Conservation (phyloP, 1,139 yeast species). For the Suhomyces coccinellae region DNA sequence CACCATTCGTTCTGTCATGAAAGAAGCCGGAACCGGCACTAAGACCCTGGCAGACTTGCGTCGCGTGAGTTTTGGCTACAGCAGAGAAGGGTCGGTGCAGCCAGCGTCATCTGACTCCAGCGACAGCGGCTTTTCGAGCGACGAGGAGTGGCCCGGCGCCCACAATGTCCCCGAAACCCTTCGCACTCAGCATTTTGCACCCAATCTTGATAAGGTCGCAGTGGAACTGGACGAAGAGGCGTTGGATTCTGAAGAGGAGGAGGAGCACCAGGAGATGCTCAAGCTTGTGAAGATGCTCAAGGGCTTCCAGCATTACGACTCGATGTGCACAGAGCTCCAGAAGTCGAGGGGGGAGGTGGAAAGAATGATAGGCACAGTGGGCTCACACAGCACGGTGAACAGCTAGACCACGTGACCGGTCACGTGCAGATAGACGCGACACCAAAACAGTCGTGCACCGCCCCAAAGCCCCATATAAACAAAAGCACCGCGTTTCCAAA, state of each 20-base stretch:
- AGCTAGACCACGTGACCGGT: conserved; percentile 20
- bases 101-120: conserved; percentile 1
- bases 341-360: conserved; percentile 59
- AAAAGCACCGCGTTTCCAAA: conserved; percentile 10
- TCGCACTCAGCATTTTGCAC: not conserved
- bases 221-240: conserved; percentile 8
- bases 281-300: conserved; percentile 49
- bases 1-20: not conserved
- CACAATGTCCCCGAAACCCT: not conserved
- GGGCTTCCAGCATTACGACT: conserved; percentile 65
- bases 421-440: conserved; percentile 3
- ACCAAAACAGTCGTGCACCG: conserved; percentile 10
- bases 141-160: conserved; percentile 1
- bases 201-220: no score
- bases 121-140: conserved; percentile 8
- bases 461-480: conserved; percentile 12
- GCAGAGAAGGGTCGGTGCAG: conserved; percentile 15
- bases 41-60: conserved; percentile 19
- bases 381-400: conserved; percentile 45
- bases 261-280: conserved; percentile 34
- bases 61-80: conserved; percentile 38
- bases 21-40: no score
- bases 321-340: conserved; percentile 68
- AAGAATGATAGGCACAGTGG: conserved; percentile 43
- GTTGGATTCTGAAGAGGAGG: conserved; percentile 11